phyloP scores from a whole-genome alignment of 2,329 filamentous ascomycete species.

The Xylaria sp. region DNA sequence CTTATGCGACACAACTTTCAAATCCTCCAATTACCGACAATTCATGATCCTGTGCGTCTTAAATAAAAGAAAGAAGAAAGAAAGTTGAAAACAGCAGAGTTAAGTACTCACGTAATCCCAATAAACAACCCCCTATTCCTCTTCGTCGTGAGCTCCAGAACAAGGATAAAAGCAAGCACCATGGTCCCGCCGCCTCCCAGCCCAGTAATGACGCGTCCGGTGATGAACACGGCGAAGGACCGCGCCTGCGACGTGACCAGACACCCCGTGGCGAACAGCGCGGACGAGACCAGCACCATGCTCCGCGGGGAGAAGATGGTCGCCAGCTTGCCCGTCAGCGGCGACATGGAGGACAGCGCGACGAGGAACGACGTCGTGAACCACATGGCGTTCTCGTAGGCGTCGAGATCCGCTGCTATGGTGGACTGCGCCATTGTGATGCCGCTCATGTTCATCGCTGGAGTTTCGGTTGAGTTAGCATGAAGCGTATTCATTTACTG shows the following conservation, averaged over 20 bases:
- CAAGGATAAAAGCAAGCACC: constrained; percentile 78
- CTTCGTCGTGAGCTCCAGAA: constrained; percentile 77
- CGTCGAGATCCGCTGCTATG: constrained; percentile 79
- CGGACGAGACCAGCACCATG: constrained; percentile 71
- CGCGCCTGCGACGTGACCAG: constrained; percentile 71
- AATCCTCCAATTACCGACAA: background rate
- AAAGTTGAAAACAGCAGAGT: too few relatives aligned
- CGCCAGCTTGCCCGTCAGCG: constrained; percentile 76
- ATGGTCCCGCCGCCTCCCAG: constrained; percentile 77
- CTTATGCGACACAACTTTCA: too few relatives aligned
- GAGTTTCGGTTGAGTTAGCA: constrained; percentile 7
- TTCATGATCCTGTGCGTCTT: background rate
- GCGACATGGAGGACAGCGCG: constrained; percentile 70
- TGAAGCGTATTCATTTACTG: background rate
- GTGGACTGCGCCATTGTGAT: constrained; percentile 83
- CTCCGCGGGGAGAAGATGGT: constrained; percentile 77
- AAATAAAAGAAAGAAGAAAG: background rate
- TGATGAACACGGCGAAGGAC: constrained; percentile 71
- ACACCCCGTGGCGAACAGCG: constrained; percentile 69
- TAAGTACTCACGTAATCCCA: constrained; percentile 64
- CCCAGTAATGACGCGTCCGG: constrained; percentile 75
- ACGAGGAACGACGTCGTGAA: constrained; percentile 82
- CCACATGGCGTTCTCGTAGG: constrained; percentile 80
- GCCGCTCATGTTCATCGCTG: constrained; percentile 78
- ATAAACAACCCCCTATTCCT: constrained; percentile 77